Percentiles rank a stretch among this genome's conserved stretches.
Conservation (phyloP, 306 rosid species). For the Macrotyloma uniflorum region DNA sequence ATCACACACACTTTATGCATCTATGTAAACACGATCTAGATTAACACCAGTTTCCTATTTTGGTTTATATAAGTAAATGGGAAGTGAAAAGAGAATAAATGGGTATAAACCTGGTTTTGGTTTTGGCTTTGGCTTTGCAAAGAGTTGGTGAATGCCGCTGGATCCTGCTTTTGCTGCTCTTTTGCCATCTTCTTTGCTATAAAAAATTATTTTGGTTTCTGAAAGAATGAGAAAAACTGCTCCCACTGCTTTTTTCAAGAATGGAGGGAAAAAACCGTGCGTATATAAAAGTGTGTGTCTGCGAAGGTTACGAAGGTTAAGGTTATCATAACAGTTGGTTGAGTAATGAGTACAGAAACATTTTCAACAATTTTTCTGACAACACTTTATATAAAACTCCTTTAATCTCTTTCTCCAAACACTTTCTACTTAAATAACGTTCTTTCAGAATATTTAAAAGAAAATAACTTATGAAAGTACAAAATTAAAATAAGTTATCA, state of each 20-base stretch:
- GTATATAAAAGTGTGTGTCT: neutral
- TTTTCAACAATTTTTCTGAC: no score
- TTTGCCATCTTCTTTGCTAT: constrained; percentile 42
- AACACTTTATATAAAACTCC: no score
- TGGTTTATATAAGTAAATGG: neutral
- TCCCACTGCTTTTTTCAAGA: constrained; percentile 30
- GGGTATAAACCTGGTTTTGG: constrained; percentile 36
- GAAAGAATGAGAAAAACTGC: constrained; percentile 9
- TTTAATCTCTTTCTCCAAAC: no score
- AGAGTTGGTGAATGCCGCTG: constrained; percentile 33
- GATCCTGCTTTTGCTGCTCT: constrained; percentile 49
- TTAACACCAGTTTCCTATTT: neutral
- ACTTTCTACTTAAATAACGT: no score
- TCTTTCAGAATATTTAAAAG: no score
- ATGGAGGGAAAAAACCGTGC: neutral
- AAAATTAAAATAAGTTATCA: no score
- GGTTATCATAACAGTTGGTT: no score
- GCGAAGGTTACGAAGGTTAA: no score
- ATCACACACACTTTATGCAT: neutral
- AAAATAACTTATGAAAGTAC: no score
- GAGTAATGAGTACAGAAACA: no score
- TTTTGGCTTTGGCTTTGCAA: no score
- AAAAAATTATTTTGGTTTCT: neutral
- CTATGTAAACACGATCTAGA: neutral
- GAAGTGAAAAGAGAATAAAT: neutral